Base-by-base conservation (phyloP, 2,329 filamentous ascomycete species). In the Talaromyces amestolkiae region DNA sequence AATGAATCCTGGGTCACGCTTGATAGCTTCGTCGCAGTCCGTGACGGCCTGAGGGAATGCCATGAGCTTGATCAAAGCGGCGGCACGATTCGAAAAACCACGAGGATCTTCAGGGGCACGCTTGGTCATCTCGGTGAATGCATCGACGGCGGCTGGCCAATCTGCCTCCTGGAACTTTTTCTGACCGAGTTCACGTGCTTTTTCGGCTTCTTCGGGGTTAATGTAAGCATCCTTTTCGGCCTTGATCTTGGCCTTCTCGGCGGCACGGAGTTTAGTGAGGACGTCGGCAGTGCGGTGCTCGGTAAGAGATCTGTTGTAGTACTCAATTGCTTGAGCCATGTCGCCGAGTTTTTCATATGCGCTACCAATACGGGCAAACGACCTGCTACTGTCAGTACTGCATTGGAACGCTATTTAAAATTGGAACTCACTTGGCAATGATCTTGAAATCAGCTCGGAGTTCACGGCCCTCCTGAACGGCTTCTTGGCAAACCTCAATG, bases 361-460 rank as follows among this genome's bases (percentile, higher is more conserved):
- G n/a, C 89, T 87, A 69, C 95, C 95, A 71, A 99, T 96, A 72
- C 95, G 92, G 45, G 93, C 93, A 74, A 95, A 97, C n/a, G 94
- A 86, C 78, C 83, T 85, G 33, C 24, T 43, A 10, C 15, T 33
- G 39, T 54, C 17, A 54, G 43, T 27, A 59, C 15, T 24, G 7
- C 15, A 53, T 35, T 17, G 10, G 15, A 5, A 17, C 33, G 1
- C n/a, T 13, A 17, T 3, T 3, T 56, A 3, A 13, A 9, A 6
- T 31, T 19, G 39, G 22, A 33, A 74, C 79, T 67, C 77, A 91
- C 88, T 97, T 98, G 76, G 96, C 93, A 70, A 99, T 94, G 75
- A 93, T 86, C 87, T 99, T 99, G 85, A 98, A 99, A 81, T 99
- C 95, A 69, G 95, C 93, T 65, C 93, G 90, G 71, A 96, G 88